phyloP scores from a whole-genome alignment of 2,329 filamentous ascomycete genomes.

The Paecilomyces sp. region DNA sequence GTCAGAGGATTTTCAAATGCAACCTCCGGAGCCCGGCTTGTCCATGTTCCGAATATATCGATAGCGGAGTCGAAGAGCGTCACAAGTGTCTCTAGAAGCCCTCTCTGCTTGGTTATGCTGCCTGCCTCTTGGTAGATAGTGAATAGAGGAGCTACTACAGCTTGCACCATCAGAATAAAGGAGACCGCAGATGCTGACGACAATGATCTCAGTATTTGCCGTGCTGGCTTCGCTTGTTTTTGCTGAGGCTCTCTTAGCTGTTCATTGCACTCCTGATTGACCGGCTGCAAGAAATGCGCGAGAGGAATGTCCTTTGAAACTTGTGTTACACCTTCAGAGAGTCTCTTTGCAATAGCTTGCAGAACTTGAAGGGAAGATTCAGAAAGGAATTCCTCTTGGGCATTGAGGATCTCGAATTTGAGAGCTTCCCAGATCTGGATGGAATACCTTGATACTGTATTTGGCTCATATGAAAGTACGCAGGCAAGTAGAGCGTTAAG shows the following conservation, averaged over 20 bases:
- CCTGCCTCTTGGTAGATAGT: constrained; percentile 55
- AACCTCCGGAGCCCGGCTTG: constrained; percentile 30
- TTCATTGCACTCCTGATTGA: constrained; percentile 61
- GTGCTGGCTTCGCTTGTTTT: constrained; percentile 59
- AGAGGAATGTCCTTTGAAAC: constrained; percentile 36
- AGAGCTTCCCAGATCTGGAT: constrained; percentile 61
- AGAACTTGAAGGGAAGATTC: constrained; percentile 52
- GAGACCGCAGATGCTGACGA: constrained; percentile 49
- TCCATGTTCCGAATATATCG: constrained; percentile 51
- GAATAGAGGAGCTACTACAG: constrained; percentile 51
- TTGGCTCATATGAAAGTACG: constrained; percentile 51
- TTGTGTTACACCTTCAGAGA: constrained; percentile 40
- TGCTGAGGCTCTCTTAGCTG: constrained; percentile 62
- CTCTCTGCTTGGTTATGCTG: constrained; percentile 55
- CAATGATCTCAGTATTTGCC: constrained; percentile 52
- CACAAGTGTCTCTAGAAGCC: constrained; percentile 54
- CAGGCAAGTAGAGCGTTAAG: constrained; percentile 57
- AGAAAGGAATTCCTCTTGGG: constrained; percentile 59
- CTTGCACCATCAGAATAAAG: constrained; percentile 49
- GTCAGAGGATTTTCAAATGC: constrained; percentile 35
- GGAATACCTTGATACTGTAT: constrained; percentile 55
- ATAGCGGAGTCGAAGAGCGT: constrained; percentile 53
- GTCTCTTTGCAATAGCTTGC: constrained; percentile 47
- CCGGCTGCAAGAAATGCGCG: constrained; percentile 51
- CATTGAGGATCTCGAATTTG: constrained; percentile 62